phyloP scores from a whole-genome alignment of 495 filamentous ascomycete species.

The Trichoderma virens region DNA sequence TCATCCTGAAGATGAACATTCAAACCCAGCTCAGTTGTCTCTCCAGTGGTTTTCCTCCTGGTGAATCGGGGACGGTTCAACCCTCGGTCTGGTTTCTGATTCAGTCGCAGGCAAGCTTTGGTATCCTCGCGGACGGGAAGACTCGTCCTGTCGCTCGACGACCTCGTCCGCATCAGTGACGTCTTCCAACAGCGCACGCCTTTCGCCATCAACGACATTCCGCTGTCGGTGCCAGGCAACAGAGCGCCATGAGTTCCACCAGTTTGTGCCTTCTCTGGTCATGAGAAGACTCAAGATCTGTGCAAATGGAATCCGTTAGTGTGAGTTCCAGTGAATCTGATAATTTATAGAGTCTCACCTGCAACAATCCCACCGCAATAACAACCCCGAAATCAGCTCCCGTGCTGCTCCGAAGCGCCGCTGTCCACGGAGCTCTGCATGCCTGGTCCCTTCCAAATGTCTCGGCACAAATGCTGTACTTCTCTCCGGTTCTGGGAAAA shows the following conservation, averaged over 20 bases:
- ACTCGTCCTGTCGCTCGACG: not conserved
- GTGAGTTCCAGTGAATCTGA: not conserved
- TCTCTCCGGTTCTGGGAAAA: constrained; percentile 24
- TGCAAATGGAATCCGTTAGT: not conserved
- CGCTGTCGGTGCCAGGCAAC: not conserved
- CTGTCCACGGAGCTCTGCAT: constrained; percentile 21
- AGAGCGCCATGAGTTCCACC: constrained; percentile 7
- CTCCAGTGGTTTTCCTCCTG: constrained; percentile 8
- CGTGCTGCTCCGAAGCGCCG: constrained; percentile 18
- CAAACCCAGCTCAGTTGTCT: not conserved
- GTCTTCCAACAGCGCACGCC: constrained; percentile 4
- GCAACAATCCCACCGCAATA: constrained; percentile 23
- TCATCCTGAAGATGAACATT: not conserved
- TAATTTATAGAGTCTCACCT: constrained; percentile 16
- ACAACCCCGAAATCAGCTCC: constrained; percentile 21
- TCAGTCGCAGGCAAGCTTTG: not conserved
- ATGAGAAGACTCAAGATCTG: not conserved
- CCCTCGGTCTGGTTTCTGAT: not conserved
- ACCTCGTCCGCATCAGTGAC: constrained; percentile 5
- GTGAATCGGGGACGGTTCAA: constrained; percentile 8
- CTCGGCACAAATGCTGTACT: constrained; percentile 8
- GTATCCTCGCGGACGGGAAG: not conserved
- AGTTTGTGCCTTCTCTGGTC: not conserved
- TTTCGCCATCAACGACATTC: not conserved
- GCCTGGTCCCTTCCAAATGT: constrained; percentile 1